These are phyloP conservation scores for Sporothrix sp. DNA, from an alignment of 2,329 filamentous ascomycete genomes.

Conservation along the genomic window DNA sequence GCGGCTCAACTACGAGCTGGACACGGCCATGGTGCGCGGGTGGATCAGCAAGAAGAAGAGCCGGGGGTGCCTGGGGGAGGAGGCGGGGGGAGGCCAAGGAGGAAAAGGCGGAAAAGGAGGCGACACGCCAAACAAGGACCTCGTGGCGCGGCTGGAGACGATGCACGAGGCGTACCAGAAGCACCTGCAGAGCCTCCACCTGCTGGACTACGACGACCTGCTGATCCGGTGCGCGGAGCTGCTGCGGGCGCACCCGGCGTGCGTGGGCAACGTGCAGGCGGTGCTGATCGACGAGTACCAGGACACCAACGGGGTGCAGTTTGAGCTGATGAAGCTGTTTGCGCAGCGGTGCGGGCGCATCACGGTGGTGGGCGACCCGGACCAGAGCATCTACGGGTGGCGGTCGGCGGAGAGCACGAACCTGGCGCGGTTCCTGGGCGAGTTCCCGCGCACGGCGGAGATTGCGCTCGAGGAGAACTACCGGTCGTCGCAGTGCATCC, in stretches of 20 bases:
- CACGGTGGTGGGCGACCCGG: conserved; percentile 91
- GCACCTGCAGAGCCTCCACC: conserved; percentile 62
- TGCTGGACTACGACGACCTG: conserved; percentile 92
- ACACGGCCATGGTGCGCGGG: conserved; percentile 58
- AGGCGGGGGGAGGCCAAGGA: conserved; percentile 34
- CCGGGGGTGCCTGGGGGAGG: conserved; percentile 34
- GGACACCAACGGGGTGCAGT: conserved; percentile 92
- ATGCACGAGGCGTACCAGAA: conserved; percentile 69
- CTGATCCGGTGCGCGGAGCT: conserved; percentile 75
- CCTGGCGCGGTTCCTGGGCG: conserved; percentile 62
- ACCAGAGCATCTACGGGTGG: conserved; percentile 97
- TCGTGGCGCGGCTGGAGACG: conserved; percentile 53
- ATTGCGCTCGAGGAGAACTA: conserved; percentile 92
- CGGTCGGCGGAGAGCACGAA: conserved; percentile 89
- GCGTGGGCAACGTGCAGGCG: conserved; percentile 80
- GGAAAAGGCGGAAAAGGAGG: conserved; percentile 22
- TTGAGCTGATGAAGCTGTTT: conserved; percentile 84
- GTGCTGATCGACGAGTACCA: conserved; percentile 97
- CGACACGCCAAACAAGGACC: conserved; percentile 23
- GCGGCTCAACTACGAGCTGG: conserved; percentile 49
- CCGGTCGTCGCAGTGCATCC: conserved; percentile 76
- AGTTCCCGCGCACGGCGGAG: conserved; percentile 69
- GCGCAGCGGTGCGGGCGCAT: conserved; percentile 65
- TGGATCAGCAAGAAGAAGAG: conserved; percentile 66
- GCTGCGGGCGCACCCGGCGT: conserved; percentile 60